These are phyloP conservation scores for Lichtheimia corymbifera DNA, from an alignment of 371 early-diverging fungal species.

Conservation along the genomic window DNA sequence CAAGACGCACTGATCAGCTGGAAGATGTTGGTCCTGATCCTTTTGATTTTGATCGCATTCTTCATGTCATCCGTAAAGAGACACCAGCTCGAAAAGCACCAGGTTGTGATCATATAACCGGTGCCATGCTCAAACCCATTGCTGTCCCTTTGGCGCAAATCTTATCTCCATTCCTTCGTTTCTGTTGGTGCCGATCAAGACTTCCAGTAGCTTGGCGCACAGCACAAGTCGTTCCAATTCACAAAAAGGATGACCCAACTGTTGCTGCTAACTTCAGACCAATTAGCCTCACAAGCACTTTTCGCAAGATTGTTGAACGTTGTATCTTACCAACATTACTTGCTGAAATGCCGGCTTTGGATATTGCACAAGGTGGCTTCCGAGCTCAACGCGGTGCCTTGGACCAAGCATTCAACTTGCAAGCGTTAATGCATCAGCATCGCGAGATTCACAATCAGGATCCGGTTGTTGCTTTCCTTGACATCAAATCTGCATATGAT, in stretches of 20 bases:
- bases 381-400: slow-evolving; percentile 12
- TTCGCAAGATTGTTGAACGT: slow-evolving; percentile 16
- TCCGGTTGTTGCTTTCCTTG: slow-evolving; percentile 24
- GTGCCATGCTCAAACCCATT: slow-evolving; percentile 26
- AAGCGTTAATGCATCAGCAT: slow-evolving; percentile 10
- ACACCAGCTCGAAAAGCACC: slow-evolving; percentile 11
- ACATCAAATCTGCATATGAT: slow-evolving; percentile 30
- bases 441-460: neutral
- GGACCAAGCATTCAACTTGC: slow-evolving; percentile 22
- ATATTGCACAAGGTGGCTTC: slow-evolving; percentile 28
- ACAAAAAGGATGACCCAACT: slow-evolving; percentile 16
- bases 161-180: slow-evolving; percentile 9
- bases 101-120: slow-evolving; percentile 24
- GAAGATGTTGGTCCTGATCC: neutral
- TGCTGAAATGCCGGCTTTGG: slow-evolving; percentile 4
- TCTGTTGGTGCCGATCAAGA: slow-evolving; percentile 23
- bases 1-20: neutral
- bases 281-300: slow-evolving; percentile 13
- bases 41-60: neutral
- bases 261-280: slow-evolving; percentile 19
- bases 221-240: too few relatives aligned
- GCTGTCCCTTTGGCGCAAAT: neutral
- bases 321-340: slow-evolving; percentile 6
- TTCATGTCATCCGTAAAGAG: neutral
- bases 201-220: slow-evolving; percentile 25